A percentile compares a stretch with the other conserved stretches of the same genome.
Evolutionary conservation across 2,329 filamentous ascomycete species (phyloP).

Genomic region (Aspergillus arachidicola): DNA sequence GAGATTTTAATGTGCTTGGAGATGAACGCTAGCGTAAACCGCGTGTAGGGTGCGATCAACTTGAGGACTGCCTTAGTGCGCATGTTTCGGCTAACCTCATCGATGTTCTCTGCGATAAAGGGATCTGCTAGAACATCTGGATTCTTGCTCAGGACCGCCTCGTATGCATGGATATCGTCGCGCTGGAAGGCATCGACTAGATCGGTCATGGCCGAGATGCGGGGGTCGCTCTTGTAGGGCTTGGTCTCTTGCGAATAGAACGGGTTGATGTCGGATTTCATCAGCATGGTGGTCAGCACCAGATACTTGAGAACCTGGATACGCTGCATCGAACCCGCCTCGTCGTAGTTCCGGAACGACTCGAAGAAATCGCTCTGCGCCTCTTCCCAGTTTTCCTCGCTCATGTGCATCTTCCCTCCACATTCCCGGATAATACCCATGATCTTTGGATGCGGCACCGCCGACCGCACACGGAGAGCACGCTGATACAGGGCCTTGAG

Average conservation of each 20-base stretch:
- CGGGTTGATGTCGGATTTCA: conserved; percentile 97
- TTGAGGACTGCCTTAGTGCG: conserved; percentile 93
- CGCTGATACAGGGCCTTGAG: conserved; percentile 90
- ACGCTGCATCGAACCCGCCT: conserved; percentile 91
- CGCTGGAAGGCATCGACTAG: conserved; percentile 95
- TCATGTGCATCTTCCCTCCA: conserved; percentile 99
- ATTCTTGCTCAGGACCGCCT: conserved; percentile 82
- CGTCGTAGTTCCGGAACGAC: conserved; percentile 97
- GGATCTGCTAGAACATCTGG: conserved; percentile 86
- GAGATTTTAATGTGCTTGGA: conserved; percentile 85
- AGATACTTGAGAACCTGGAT: conserved; percentile 98
- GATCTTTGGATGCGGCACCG: conserved; percentile 96
- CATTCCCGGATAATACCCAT: conserved; percentile 99
- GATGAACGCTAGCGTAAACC: conserved; percentile 86
- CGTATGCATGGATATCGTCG: conserved; percentile 90
- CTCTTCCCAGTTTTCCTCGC: conserved; percentile 98
- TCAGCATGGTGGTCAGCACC: conserved; percentile 94
- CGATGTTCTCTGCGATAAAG: conserved; percentile 98
- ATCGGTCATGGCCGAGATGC: conserved; percentile 96
- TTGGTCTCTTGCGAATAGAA: conserved; percentile 99
- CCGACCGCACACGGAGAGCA: conserved; percentile 89
- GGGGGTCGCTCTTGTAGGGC: conserved; percentile 92
- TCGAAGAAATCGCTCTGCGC: conserved; percentile 98
- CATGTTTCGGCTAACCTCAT: conserved; percentile 98
- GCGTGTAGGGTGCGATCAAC: conserved; percentile 90